A percentile compares a stretch with the other conserved stretches of the same genome.
Evolutionary conservation across 2,329 filamentous ascomycete species (phyloP).

Genomic region (Xenosphaeropsis pyriputrescens): DNA sequence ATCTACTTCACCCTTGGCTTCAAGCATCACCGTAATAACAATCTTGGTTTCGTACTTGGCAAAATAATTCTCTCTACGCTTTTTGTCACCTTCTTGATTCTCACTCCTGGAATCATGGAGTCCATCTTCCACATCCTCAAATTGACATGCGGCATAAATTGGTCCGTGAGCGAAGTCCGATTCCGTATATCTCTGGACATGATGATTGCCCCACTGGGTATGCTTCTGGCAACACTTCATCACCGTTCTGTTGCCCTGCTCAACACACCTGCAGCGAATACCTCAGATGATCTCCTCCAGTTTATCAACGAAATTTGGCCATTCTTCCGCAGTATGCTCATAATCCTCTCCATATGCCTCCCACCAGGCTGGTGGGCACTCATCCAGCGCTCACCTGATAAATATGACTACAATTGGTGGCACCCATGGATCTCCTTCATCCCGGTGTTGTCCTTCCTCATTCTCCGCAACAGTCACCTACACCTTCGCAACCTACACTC

Average conservation of each 20-base stretch:
- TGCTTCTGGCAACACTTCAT: slow-evolving; percentile 30
- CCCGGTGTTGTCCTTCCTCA: slow-evolving; percentile 34
- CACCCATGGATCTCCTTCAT: slow-evolving; percentile 38
- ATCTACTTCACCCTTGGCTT: slow-evolving; percentile 35
- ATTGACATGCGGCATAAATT: slow-evolving; percentile 28
- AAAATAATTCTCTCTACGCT: slow-evolving; percentile 32
- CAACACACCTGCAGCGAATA: slow-evolving; percentile 5
- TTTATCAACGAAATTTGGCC: slow-evolving; percentile 2
- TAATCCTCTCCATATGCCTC: slow-evolving; percentile 1
- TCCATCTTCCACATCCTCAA: slow-evolving; percentile 21
- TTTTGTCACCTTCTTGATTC: slow-evolving; percentile 22
- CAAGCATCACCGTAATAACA: slow-evolving; percentile 25
- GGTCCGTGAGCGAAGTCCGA: slow-evolving; percentile 31
- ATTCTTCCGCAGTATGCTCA: slow-evolving; percentile 5
- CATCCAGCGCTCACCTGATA: slow-evolving; percentile 13
- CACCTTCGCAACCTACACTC: slow-evolving; percentile 27
- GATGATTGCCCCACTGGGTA: slow-evolving; percentile 39
- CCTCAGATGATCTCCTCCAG: slow-evolving; percentile 3
- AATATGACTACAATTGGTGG: slow-evolving; percentile 30
- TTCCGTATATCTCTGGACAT: slow-evolving; percentile 36
- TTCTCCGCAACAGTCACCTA: slow-evolving; percentile 32
- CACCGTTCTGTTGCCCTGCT: slow-evolving; percentile 16
- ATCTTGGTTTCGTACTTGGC: slow-evolving; percentile 23
- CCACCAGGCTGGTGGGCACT: slow-evolving; percentile 10
- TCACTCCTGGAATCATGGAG: slow-evolving; percentile 26